These are phyloP conservation scores for Vitis labrusca DNA, from an alignment of 164 flowering plant species.

Conservation along the genomic window DNA sequence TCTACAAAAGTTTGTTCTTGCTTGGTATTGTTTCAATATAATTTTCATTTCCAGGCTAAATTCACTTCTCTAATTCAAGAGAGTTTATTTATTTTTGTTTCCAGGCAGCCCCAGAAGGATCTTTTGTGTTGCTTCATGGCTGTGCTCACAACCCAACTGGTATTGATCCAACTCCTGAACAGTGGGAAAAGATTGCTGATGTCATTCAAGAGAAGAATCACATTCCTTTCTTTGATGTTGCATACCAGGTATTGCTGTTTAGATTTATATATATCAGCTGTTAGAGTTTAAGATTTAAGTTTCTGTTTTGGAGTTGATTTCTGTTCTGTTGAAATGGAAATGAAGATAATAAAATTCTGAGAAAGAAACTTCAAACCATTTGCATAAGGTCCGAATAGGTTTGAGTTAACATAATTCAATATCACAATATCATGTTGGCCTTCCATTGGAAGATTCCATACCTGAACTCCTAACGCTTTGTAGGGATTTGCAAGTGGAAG, in stretches of 20 bases:
- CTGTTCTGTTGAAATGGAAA: background rate
- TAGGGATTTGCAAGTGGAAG: slow-evolving; percentile 99
- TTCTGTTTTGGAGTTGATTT: background rate
- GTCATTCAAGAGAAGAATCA: slow-evolving; percentile 94
- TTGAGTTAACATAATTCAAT: background rate
- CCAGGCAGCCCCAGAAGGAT: slow-evolving; percentile 94
- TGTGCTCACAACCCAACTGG: slow-evolving; percentile 99
- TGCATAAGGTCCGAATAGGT: too few species aligned
- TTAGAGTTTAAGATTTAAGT: background rate
- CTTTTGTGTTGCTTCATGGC: slow-evolving; percentile 91
- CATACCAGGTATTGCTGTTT: slow-evolving; percentile 73
- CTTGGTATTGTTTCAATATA: too few species aligned
- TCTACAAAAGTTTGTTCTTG: too few species aligned
- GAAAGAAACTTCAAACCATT: too few species aligned
- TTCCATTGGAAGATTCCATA: too few species aligned
- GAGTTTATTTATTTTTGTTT: background rate
- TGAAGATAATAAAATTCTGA: too few species aligned
- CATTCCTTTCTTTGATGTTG: slow-evolving; percentile 97
- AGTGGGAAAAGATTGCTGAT: slow-evolving; percentile 94
- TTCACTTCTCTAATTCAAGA: background rate
- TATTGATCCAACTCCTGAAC: slow-evolving; percentile 92
- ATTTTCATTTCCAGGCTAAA: too few species aligned
- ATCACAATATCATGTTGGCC: background rate
- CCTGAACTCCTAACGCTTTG: slow-evolving; percentile 9
- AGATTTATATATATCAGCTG: background rate